Evolutionary conservation across 352 stramenopile species (phyloP).

Genomic region (Globisporangium megalacanthum): DNA sequence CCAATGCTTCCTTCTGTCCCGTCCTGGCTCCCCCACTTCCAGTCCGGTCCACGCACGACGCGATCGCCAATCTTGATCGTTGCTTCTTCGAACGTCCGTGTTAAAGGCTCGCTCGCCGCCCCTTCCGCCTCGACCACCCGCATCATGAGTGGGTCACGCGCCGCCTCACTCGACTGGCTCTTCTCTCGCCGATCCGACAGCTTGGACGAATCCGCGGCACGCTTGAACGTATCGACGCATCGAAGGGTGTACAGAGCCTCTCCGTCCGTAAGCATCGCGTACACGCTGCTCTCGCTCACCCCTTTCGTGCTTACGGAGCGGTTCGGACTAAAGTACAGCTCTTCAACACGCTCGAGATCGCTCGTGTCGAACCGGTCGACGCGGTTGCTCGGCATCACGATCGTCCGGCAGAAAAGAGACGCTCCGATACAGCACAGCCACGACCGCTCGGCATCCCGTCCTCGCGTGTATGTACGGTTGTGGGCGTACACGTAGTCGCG

Average conservation of each 20-base stretch:
- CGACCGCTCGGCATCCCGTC: slow-evolving; percentile 59
- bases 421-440: slow-evolving; percentile 68
- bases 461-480: slow-evolving; percentile 52
- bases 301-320: slow-evolving; percentile 21
- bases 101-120: neutral
- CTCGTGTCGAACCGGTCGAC: slow-evolving; percentile 52
- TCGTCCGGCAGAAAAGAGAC: slow-evolving; percentile 67
- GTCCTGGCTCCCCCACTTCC: slow-evolving; percentile 82
- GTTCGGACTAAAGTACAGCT: slow-evolving; percentile 52
- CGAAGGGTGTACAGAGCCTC: slow-evolving; percentile 55
- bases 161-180: neutral
- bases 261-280: slow-evolving; percentile 67
- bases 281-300: slow-evolving; percentile 55
- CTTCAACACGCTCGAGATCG: slow-evolving; percentile 39
- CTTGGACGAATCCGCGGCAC: slow-evolving; percentile 17
- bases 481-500: slow-evolving; percentile 69
- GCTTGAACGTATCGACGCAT: slow-evolving; percentile 57
- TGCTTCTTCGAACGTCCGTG: slow-evolving; percentile 3
- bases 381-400: slow-evolving; percentile 55
- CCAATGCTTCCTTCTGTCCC: slow-evolving; percentile 49
- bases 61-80: slow-evolving; percentile 58
- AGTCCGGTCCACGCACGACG: slow-evolving; percentile 66
- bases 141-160: slow-evolving; percentile 1
- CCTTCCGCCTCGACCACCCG: slow-evolving; percentile 11
- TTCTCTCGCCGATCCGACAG: slow-evolving; percentile 25